Evolutionary conservation across 345 rosid species (phyloP), one percentile per base, ranked within the genome.

Genomic region (Dimocarpus longan): DNA sequence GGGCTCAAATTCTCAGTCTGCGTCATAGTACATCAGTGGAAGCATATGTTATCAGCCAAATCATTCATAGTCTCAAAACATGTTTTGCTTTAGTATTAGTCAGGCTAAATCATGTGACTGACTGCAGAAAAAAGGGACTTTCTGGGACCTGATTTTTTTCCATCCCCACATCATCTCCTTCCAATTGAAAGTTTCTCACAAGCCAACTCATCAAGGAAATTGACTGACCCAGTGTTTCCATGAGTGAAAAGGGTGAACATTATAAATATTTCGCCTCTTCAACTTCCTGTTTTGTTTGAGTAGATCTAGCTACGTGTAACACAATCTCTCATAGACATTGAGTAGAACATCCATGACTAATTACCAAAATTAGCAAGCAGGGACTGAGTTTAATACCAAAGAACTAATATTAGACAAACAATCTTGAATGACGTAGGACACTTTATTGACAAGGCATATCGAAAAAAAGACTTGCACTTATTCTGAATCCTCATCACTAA

Each of bases 111-210:
- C 39, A 69, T 46, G 46, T 1, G 57, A 69, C 16, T 44, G n/a
- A 10, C 73, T 15, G 24, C 10, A 46, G 60, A 3, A 12, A 32
- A 42, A 69, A 46, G 39, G 73, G 32, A 68, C 48, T 28, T 69
- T 22, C n/a, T 2, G 18, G 73, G 37, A 46, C 54, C 71, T 10
- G 32, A 44, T 8, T 21, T 3, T 68, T 68, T 43, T 54, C 60
- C 56, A 70, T 70, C 32, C 18, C 12, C 42, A 24, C 21, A 70
- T 43, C 73, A 69, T 69, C 73, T 21, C 59, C 26, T 46, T 22
- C 60, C 73, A 15, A 26, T 13, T 15, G 7, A 48, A 70, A 48
- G 43, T 11, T 22, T 54, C 26, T 15, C 73, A 70, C 48, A 8
- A 10, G 40, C 39, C n/a, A 26, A n/a, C 18, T 13, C 21, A 26